A percentile compares a stretch with the other conserved stretches of the same genome.
Evolutionary conservation across 495 filamentous ascomycete genomes (phyloP).

Genomic region (Aspergillus biplanus): DNA sequence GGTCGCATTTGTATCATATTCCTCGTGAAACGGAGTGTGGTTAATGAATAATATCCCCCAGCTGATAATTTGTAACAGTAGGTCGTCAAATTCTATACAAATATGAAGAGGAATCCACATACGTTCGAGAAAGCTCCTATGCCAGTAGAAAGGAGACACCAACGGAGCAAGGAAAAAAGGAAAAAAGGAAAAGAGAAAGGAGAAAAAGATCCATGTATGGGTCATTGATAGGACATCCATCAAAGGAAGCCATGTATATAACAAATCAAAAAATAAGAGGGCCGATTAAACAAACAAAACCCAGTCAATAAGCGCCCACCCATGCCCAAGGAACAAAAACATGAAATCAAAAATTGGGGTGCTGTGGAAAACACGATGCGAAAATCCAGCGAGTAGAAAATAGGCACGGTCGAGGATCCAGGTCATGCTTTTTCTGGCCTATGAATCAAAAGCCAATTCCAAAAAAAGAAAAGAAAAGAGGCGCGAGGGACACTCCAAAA

Average conservation of each 20-base stretch:
- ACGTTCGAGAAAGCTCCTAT: constrained; percentile 10
- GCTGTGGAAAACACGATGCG: constrained; percentile 14
- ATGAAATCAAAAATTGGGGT: not conserved
- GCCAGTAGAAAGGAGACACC: constrained; percentile 1
- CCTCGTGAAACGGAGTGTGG: too few relatives aligned
- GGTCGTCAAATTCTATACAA: not conserved
- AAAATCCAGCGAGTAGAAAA: constrained; percentile 19
- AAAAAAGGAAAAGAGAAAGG: constrained; percentile 2
- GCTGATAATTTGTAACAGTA: not conserved
- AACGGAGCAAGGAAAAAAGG: not conserved
- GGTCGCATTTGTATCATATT: too few relatives aligned
- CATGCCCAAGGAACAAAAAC: constrained; percentile 18
- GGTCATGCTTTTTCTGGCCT: not conserved
- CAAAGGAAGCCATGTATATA: constrained; percentile 11
- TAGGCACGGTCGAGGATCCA: constrained; percentile 9
- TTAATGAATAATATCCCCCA: not conserved
- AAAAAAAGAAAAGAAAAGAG: constrained; percentile 25
- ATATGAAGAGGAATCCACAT: not conserved
- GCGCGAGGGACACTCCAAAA: constrained; percentile 3
- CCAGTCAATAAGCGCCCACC: constrained; percentile 19
- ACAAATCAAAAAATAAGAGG: not conserved
- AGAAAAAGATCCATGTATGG: constrained; percentile 4
- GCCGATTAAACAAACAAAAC: constrained; percentile 12
- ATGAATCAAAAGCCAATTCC: constrained; percentile 1
- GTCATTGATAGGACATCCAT: not conserved